phyloP scores from a whole-genome alignment of 208 protist genomes.

The Trypanosoma melophagium region DNA sequence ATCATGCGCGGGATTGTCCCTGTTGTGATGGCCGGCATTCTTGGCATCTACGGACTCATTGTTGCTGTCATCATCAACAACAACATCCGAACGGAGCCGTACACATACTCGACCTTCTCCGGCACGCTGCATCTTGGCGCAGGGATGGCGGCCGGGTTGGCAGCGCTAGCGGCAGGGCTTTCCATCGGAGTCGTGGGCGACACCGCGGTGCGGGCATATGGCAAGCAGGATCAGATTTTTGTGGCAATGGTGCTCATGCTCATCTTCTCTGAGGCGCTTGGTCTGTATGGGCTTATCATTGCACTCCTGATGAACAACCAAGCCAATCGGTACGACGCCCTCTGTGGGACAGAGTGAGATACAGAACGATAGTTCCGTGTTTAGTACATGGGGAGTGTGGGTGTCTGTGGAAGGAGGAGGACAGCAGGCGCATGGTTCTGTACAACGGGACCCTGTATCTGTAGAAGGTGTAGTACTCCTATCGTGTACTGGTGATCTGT shows the following conservation, averaged over 20 bases:
- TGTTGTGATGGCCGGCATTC: constrained; percentile 94
- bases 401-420: background rate
- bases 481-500: too few species aligned
- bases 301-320: constrained; percentile 94
- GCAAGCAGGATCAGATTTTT: constrained; percentile 98
- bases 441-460: too few species aligned
- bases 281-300: constrained; percentile 99
- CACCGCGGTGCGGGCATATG: constrained; percentile 88
- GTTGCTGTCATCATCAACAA: constrained; percentile 98
- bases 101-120: constrained; percentile 72
- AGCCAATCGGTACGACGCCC: constrained; percentile 74
- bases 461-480: too few species aligned
- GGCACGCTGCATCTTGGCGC: constrained; percentile 96
- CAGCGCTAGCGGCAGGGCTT: constrained; percentile 96
- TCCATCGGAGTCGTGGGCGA: constrained; percentile 99
- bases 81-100: constrained; percentile 83
- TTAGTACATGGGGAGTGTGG: too few species aligned
- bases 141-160: constrained; percentile 95
- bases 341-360: constrained; percentile 45
- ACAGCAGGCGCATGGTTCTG: background rate
- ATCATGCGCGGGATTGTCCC: constrained; percentile 96
- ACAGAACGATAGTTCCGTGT: background rate
- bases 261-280: constrained; percentile 99
- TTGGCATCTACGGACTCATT: constrained; percentile 99
- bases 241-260: constrained; percentile 99